Evolutionary conservation across 1,139 yeast genomes (phyloP), one percentile per base, ranked within the genome.

Genomic region (Waltiozyma sp.): DNA sequence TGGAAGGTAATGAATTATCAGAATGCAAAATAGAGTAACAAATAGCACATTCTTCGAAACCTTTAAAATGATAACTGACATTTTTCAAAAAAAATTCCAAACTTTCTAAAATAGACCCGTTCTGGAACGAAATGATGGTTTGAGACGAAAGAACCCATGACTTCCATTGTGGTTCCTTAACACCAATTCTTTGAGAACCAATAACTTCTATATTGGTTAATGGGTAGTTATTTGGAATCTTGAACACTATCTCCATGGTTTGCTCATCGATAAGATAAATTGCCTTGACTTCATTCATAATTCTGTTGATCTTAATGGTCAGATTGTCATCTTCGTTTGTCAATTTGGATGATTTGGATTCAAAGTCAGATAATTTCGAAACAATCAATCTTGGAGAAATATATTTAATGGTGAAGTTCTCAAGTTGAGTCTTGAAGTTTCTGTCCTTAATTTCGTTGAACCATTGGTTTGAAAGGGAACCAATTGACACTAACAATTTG

Each of bases 21-120:
- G 70, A 70, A 57, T 89, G 95, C 50, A 88, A 68, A 49, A 89
- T 82, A 4, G 94, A 81, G 60, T 89, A 91, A 62, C 99, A 91
- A 57, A 91, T 88, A 6, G 97, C 95, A 70, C 99, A 91, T 49
- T 91, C 97, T 54, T 87, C 96, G 52, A 87, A 88, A 0, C 96
- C 96, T 13, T 84, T 79, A 59, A 89, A 89, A 58, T 89, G 95
- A 47, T 85, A 68, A 40, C 77, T 73, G 38, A 87, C 91, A 57
- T 88, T 88, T 54, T 75, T 78, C 59, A 84, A 80, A 61, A 89
- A 86, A 40, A 86, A 70, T 50, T 84, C 89, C 44, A 93, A 69
- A 2, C 96, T 84, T 47, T 87, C 95, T 38, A 80, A 64, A 28
- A 91, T 77, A 1, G 93, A 80, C 11, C 95, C 96, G 55, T 84